A percentile compares a stretch with the other conserved stretches of the same genome.
These are phyloP conservation scores for Fusarium succisae DNA, from an alignment of 2,329 filamentous ascomycete genomes.

Conservation along the genomic window DNA sequence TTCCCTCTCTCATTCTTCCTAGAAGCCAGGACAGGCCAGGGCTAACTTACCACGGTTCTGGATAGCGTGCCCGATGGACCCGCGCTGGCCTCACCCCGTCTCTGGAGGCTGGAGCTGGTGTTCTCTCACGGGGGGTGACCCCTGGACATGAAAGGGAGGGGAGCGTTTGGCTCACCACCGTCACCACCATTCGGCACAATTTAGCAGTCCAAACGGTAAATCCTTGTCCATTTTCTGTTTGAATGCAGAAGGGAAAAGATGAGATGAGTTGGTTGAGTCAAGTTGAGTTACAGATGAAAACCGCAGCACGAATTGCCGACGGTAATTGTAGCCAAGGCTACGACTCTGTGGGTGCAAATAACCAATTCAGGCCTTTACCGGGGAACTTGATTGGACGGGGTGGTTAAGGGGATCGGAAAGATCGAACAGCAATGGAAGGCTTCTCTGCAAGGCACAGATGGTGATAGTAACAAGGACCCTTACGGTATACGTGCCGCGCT, in stretches of 20 bases:
- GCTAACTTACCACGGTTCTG: neutral
- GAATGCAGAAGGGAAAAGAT: too few species aligned
- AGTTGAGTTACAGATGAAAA: slow-evolving; percentile 6
- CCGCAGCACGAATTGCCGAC: neutral
- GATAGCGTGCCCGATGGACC: slow-evolving; percentile 20
- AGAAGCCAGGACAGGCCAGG: neutral
- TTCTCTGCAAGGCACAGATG: slow-evolving; percentile 33
- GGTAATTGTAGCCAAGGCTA: neutral
- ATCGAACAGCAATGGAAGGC: slow-evolving; percentile 33
- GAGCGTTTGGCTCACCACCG: slow-evolving; percentile 31
- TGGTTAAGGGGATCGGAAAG: slow-evolving; percentile 5
- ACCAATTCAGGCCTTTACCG: slow-evolving; percentile 9
- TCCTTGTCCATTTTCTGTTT: slow-evolving; percentile 2
- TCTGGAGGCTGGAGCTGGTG: neutral
- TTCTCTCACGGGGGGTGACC: slow-evolving; percentile 6
- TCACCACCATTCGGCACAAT: slow-evolving; percentile 33
- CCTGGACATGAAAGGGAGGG: slow-evolving; percentile 26
- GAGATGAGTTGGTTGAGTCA: neutral
- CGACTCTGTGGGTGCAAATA: neutral
- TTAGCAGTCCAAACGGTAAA: slow-evolving; percentile 24
- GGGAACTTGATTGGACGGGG: slow-evolving; percentile 9
- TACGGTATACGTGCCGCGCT: neutral
- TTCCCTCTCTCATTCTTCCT: neutral
- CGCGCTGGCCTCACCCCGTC: slow-evolving; percentile 26
- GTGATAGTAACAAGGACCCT: slow-evolving; percentile 3